Evolutionary conservation across 352 stramenopile species (phyloP).

Genomic region (Globisporangium middletonii): DNA sequence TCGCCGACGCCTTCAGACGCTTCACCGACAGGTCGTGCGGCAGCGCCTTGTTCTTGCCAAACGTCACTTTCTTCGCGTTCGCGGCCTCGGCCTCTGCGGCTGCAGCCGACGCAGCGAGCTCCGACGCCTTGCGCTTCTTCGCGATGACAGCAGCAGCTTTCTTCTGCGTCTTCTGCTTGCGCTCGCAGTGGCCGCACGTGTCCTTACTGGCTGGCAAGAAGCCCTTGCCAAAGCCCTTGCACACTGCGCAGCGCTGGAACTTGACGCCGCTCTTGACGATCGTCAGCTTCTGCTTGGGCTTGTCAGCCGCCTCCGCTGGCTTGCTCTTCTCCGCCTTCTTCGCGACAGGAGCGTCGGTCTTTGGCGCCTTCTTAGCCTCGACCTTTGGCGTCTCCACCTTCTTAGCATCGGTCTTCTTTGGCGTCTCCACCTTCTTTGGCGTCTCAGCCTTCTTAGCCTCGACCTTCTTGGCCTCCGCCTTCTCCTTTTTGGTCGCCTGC

Average conservation of each 20-base stretch:
- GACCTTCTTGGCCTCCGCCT: constrained; percentile 6
- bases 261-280: constrained; percentile 65
- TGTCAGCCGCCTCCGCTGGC: constrained; percentile 16
- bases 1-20: constrained; percentile 71
- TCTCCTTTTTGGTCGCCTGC: constrained; percentile 5
- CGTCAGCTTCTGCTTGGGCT: constrained; percentile 20
- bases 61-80: constrained; percentile 73
- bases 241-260: constrained; percentile 64
- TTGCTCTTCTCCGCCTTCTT: constrained; percentile 19
- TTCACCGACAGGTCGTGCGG: constrained; percentile 78
- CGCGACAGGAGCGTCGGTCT: constrained; percentile 3
- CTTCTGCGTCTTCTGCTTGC: constrained; percentile 48
- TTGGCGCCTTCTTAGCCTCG: constrained; percentile 6
- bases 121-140: constrained; percentile 62
- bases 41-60: constrained; percentile 81
- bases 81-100: constrained; percentile 23
- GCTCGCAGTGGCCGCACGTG: constrained; percentile 71
- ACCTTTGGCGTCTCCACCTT: too few relatives aligned
- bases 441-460: constrained; percentile 8
- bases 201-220: constrained; percentile 59
- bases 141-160: constrained; percentile 38
- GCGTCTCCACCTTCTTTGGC: constrained; percentile 2
- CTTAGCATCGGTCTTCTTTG: constrained; percentile 5
- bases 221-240: constrained; percentile 69
- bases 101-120: constrained; percentile 24